Percentiles rank a stretch among this genome's conserved stretches.
phyloP scores from a whole-genome alignment of 768 basidiomycete species.

The Suillus clintonianus region DNA sequence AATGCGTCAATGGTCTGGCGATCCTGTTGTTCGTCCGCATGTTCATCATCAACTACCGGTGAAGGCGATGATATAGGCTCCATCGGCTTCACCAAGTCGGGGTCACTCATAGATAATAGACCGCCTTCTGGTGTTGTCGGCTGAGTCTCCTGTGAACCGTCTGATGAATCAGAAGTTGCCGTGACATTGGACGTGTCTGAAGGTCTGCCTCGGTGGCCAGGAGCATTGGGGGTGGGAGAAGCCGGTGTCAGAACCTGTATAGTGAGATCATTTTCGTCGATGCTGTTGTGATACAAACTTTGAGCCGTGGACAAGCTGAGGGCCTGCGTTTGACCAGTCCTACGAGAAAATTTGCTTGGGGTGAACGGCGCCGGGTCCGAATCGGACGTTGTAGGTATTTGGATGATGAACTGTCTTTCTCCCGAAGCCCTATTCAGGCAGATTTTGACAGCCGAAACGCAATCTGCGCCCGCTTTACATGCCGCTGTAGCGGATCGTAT shows the following conservation, averaged over 20 bases:
- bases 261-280: conserved; percentile 65
- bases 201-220: conserved; percentile 40
- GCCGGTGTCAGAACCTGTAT: conserved; percentile 48
- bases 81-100: conserved; percentile 42
- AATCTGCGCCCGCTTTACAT: conserved; percentile 85
- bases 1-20: conserved; percentile 34
- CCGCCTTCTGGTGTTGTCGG: conserved; percentile 49
- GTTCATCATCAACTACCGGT: conserved; percentile 48
- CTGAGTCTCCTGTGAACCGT: conserved; percentile 48
- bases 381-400: conserved; percentile 55
- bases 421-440: conserved; percentile 68
- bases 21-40: conserved; percentile 51
- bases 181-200: conserved; percentile 52
- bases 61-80: conserved; percentile 56
- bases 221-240: conserved; percentile 16
- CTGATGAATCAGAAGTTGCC: conserved; percentile 45
- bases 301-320: conserved; percentile 40
- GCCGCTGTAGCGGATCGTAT: conserved; percentile 88
- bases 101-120: conserved; percentile 26
- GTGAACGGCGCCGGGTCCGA: conserved; percentile 45
- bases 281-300: conserved; percentile 36
- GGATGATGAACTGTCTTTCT: conserved; percentile 66
- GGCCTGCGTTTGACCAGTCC: conserved; percentile 28
- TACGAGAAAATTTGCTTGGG: conserved; percentile 49
- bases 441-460: conserved; percentile 81